Evolutionary conservation across 1,139 yeast species (phyloP), one percentile per base, ranked within the genome.

Genomic region (Saccharomyces pastorianus): DNA sequence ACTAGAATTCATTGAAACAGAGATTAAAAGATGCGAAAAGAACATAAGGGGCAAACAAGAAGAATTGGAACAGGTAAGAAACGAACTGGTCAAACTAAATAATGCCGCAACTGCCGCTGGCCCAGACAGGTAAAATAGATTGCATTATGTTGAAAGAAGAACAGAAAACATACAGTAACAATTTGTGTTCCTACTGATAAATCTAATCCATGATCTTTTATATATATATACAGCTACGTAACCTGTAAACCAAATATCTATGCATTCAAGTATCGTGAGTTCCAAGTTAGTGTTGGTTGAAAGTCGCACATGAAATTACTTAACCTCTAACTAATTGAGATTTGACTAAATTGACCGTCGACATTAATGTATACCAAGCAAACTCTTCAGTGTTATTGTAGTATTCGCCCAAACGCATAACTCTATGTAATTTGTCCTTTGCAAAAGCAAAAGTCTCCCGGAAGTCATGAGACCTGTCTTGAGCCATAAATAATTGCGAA

Each of bases 1-100:
- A 70, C 77, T 93, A 51, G 96, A 90, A 69, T 93, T 88, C 64
- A 93, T 93, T 53, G 76, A 80, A 59, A 76, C 76, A 38, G 98
- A 93, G 71, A 88, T 93, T 60, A 76, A 76, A 53, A 73, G 88
- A 53, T 86, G 85, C 38, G 93, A 86, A 61, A 71, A 70, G 6
- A 82, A 80, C 63, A 80, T 86, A 53, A 73, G 74, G 49, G 68
- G 67, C 1, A 78, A 80, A 53, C 88, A 85, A 64, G 70, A 69
- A 54, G 72, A 70, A 27, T 71, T 83, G 61, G 85, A 82, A 59
- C 60, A 62, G 2, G 69, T 81, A 17, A 77, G 87, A 68, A 73
- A 72, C 56, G 74, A 77, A 56, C 69, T 83, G 58, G 68, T 82
- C 56, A 59, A 58, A 38, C 44, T 38, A 4, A 38, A 38, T 9